Percentiles rank a stretch among this genome's conserved stretches.
Evolutionary conservation across 1,284 basidiomycete genomes (phyloP).

Genomic region (Trichosporon coremiiforme): DNA sequence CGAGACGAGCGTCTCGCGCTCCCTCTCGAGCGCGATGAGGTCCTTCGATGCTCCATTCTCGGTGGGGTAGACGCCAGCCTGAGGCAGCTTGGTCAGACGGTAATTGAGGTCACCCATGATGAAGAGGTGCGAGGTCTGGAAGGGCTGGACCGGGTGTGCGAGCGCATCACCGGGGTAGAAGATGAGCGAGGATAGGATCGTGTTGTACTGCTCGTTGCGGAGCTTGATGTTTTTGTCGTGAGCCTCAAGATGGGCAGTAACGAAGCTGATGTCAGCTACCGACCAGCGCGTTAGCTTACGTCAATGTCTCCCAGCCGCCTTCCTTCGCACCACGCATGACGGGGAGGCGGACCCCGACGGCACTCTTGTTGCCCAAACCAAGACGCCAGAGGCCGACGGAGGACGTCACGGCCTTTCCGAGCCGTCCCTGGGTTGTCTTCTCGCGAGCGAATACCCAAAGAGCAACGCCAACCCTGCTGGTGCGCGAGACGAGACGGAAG

Average conservation of each 20-base stretch:
- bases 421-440: conserved; percentile 37
- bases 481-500: conserved; percentile 46
- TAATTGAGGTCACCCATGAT: conserved; percentile 90
- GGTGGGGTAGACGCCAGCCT: conserved; percentile 45
- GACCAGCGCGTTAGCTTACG: conserved; percentile 62
- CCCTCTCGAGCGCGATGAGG: conserved; percentile 59
- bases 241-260: conserved; percentile 85
- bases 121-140: conserved; percentile 80
- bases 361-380: conserved; percentile 93
- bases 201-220: conserved; percentile 77
- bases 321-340: conserved; percentile 61
- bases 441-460: conserved; percentile 55
- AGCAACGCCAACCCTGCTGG: conserved; percentile 52
- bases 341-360: conserved; percentile 83
- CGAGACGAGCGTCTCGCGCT: conserved; percentile 67
- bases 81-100: conserved; percentile 66
- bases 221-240: conserved; percentile 70
- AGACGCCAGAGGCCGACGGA: conserved; percentile 54
- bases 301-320: conserved; percentile 71
- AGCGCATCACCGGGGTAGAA: conserved; percentile 66
- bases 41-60: conserved; percentile 44
- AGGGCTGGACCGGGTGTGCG: conserved; percentile 64
- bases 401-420: conserved; percentile 42
- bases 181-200: conserved; percentile 76
- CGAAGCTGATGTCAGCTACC: conserved; percentile 66